A percentile compares a stretch with the other conserved stretches of the same genome.
phyloP scores from a whole-genome alignment of 305 asterid species.

The Rubia balearica region DNA sequence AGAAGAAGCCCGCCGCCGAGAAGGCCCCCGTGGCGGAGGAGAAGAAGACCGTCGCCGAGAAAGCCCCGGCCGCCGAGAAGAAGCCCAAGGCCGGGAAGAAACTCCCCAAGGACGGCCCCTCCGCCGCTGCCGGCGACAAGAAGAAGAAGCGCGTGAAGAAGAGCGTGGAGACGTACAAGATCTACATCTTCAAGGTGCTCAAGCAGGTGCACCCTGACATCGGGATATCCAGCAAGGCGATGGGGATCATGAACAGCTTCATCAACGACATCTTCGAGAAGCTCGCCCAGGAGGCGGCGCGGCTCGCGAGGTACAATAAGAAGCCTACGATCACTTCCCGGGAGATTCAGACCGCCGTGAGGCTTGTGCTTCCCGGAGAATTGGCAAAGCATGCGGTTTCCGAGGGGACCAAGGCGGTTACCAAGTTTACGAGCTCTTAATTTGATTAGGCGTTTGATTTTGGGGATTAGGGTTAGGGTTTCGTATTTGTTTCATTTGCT shows the following conservation, averaged over 20 bases:
- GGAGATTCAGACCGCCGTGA: slow-evolving; percentile 68
- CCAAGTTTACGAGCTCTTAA: slow-evolving; percentile 61
- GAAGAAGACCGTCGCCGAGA: slow-evolving; percentile 49
- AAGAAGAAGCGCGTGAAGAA: slow-evolving; percentile 54
- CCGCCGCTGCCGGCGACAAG: slow-evolving; percentile 43
- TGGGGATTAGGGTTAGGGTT: not conserved
- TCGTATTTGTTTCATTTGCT: not conserved
- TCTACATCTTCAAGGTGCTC: slow-evolving; percentile 76
- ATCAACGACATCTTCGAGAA: slow-evolving; percentile 83
- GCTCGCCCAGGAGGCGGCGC: slow-evolving; percentile 57
- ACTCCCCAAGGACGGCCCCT: slow-evolving; percentile 46
- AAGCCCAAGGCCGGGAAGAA: slow-evolving; percentile 57
- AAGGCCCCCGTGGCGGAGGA: too few relatives aligned
- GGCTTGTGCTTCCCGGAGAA: slow-evolving; percentile 70
- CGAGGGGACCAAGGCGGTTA: slow-evolving; percentile 69
- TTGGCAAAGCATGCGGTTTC: slow-evolving; percentile 74
- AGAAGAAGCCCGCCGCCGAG: slow-evolving; percentile 40
- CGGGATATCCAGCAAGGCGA: slow-evolving; percentile 73
- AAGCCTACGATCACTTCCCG: slow-evolving; percentile 70
- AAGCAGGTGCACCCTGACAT: slow-evolving; percentile 68
- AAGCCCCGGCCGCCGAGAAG: slow-evolving; percentile 41
- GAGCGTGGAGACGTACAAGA: slow-evolving; percentile 64
- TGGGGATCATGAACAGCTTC: slow-evolving; percentile 74
- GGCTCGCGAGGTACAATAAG: slow-evolving; percentile 63
- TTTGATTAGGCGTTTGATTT: not conserved